Evolutionary conservation across 139 green algal genomes (phyloP).

Genomic region (Pedinophyceae sp.): DNA sequence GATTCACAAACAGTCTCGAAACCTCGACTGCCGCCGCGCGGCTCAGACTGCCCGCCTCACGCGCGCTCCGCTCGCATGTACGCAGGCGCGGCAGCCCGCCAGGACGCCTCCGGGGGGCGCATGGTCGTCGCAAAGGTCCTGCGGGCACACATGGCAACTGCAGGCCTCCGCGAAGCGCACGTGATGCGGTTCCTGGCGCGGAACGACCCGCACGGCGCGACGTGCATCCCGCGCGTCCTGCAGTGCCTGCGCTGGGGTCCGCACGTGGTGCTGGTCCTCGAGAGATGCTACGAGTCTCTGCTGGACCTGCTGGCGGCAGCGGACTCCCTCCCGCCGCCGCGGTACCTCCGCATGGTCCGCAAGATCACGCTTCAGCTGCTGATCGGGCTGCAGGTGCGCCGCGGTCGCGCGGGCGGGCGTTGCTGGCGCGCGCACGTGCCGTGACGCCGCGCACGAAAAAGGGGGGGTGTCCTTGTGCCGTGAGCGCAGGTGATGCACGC

Average conservation of each 20-base stretch:
- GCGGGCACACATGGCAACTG: too few relatives aligned
- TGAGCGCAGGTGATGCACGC: conserved; percentile 12
- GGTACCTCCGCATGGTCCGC: conserved; percentile 7
- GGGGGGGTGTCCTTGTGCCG: background rate
- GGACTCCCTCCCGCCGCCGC: background rate
- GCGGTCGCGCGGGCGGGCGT: too few relatives aligned
- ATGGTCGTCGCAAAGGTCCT: too few relatives aligned
- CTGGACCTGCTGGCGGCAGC: conserved; percentile 22
- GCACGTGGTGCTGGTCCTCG: conserved; percentile 14
- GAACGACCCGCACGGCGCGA: background rate
- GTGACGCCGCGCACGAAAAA: background rate
- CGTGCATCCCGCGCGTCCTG: conserved; percentile 19
- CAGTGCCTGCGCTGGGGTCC: conserved; percentile 15
- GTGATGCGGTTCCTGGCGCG: conserved; percentile 17
- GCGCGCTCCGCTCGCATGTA: too few relatives aligned
- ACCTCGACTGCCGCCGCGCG: conserved; percentile 15
- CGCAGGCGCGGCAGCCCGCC: too few relatives aligned
- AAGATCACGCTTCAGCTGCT: conserved; percentile 26
- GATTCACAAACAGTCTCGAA: background rate
- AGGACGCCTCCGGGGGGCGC: too few relatives aligned
- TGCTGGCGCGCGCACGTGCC: background rate
- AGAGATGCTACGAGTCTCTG: conserved; percentile 21
- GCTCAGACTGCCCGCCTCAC: too few relatives aligned
- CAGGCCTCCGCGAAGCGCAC: background rate
- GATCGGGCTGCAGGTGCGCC: conserved; percentile 3